Percentiles rank a stretch among this genome's conserved stretches.
phyloP scores from a whole-genome alignment of 208 protist genomes.

The Trypanosoma brucei region DNA sequence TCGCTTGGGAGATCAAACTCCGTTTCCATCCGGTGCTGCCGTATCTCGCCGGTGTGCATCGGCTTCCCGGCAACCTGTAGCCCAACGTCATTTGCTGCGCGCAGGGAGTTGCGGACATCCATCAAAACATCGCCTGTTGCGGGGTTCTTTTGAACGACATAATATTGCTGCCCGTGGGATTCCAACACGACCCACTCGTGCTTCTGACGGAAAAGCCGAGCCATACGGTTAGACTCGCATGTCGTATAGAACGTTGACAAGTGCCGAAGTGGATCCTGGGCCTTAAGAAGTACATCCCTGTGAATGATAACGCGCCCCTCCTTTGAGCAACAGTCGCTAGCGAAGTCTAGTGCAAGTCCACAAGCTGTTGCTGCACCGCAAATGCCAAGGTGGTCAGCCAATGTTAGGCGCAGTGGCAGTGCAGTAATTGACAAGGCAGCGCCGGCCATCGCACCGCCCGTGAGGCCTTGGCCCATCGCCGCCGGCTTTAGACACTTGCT shows the following conservation, averaged over 20 bases:
- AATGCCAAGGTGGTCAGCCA: conserved; percentile 64
- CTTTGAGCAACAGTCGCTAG: conserved; percentile 73
- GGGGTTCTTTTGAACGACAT: conserved; percentile 86
- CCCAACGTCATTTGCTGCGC: conserved; percentile 83
- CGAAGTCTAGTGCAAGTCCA: conserved; percentile 77
- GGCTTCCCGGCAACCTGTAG: conserved; percentile 64
- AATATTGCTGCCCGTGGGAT: conserved; percentile 66
- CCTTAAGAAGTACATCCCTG: conserved; percentile 78
- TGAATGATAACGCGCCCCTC: conserved; percentile 83
- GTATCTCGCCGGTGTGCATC: conserved; percentile 78
- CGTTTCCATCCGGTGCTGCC: conserved; percentile 74
- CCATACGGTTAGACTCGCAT: conserved; percentile 62
- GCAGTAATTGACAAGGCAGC: conserved; percentile 52
- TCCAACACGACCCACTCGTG: conserved; percentile 90
- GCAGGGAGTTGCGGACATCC: conserved; percentile 75
- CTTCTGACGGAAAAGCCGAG: conserved; percentile 74
- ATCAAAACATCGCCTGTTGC: conserved; percentile 80
- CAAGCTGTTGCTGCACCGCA: conserved; percentile 39
- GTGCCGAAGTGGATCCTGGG: conserved; percentile 75
- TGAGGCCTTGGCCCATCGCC: conserved; percentile 81
- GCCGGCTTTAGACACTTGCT: neutral
- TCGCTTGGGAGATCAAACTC: conserved; percentile 87
- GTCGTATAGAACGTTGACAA: conserved; percentile 87
- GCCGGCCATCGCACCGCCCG: conserved; percentile 57
- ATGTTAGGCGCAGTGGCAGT: conserved; percentile 37